Conservation (phyloP, 2,329 filamentous ascomycete genomes). For the Fusarium xylarioides region DNA sequence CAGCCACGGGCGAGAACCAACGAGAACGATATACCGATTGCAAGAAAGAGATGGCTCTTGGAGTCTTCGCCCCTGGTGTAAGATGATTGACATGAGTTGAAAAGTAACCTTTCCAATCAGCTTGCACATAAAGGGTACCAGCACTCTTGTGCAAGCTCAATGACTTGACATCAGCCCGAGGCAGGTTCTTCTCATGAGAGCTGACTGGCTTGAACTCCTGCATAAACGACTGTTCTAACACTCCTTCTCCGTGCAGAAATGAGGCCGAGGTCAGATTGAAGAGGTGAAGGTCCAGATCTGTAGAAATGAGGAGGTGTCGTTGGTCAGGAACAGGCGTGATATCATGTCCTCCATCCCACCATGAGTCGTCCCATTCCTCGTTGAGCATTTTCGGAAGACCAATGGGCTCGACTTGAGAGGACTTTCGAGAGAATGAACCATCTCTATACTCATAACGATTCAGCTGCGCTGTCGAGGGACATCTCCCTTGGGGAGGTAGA, state of each 20-base stretch:
- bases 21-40: background rate
- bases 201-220: background rate
- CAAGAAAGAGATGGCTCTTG: background rate
- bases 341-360: background rate
- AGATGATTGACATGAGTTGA: background rate
- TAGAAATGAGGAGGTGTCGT: background rate
- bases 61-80: fast-evolving
- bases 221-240: background rate
- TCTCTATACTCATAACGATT: background rate
- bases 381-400: background rate
- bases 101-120: background rate
- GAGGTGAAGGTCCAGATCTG: background rate
- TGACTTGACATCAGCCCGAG: background rate
- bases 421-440: background rate
- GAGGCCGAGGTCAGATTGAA: background rate
- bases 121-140: background rate
- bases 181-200: background rate
- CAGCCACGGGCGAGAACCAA: background rate
- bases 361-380: background rate
- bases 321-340: background rate
- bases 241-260: background rate
- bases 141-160: background rate
- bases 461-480: background rate
- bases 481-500: background rate
- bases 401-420: background rate